Evolutionary conservation across 2,329 filamentous ascomycete species (phyloP).

Genomic region (Penicillium paneum): DNA sequence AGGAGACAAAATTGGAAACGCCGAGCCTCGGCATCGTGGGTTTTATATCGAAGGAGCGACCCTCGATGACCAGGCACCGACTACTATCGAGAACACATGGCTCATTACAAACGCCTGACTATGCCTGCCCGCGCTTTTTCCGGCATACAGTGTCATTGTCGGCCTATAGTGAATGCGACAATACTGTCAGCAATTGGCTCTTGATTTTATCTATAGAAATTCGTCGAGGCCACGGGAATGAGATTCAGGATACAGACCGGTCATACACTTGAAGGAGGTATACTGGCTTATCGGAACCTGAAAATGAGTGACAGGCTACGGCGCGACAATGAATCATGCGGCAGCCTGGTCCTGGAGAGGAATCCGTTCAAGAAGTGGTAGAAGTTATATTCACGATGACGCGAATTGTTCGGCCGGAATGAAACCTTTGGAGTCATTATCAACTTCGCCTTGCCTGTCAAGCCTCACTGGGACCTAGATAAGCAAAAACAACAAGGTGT

Average conservation of each 20-base stretch:
- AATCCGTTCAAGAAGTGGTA: background rate
- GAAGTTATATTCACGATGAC: background rate
- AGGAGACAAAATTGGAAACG: background rate
- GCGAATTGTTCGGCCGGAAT: no score
- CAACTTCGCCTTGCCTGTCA: no score
- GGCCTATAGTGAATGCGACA: background rate
- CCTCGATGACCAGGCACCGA: background rate
- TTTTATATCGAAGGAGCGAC: background rate
- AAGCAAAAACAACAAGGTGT: no score
- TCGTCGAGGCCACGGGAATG: no score
- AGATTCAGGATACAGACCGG: background rate
- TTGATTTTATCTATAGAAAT: background rate
- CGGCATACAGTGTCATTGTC: background rate
- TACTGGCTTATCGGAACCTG: background rate
- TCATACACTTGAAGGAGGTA: background rate
- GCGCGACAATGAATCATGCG: no score
- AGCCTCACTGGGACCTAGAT: no score
- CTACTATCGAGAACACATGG: background rate
- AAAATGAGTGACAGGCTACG: background rate
- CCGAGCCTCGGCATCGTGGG: background rate
- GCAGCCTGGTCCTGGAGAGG: no score
- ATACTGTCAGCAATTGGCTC: background rate
- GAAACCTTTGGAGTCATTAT: no score
- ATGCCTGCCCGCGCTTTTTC: background rate
- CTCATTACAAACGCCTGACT: background rate